A percentile compares a stretch with the other conserved stretches of the same genome.
Conservation (phyloP, 257 asterid species). For the Solanum corneliomulleri region DNA sequence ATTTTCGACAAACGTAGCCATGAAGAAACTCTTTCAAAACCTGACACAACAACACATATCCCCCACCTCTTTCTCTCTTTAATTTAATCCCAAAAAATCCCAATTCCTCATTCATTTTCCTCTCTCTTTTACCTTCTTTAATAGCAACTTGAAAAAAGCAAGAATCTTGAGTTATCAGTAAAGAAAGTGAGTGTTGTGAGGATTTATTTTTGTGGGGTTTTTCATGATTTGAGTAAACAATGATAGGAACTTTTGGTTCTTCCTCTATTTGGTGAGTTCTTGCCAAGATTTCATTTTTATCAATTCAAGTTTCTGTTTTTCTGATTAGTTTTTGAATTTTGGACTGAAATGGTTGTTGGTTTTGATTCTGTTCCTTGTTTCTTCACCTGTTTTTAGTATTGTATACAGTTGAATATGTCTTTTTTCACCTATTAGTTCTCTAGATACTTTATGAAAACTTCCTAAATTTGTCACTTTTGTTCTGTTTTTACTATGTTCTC, state of each 20-base stretch:
- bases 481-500: neutral
- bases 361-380: neutral
- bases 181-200: neutral
- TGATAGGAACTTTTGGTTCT: constrained; percentile 9
- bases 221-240: constrained; percentile 20
- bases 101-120: neutral
- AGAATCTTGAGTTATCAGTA: neutral
- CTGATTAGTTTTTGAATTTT: neutral
- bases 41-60: neutral
- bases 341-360: neutral
- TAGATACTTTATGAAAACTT: neutral
- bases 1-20: constrained; percentile 42
- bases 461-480: neutral
- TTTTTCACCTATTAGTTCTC: neutral
- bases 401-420: neutral
- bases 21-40: constrained; percentile 13
- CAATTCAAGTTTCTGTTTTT: neutral
- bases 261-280: constrained; percentile 29
- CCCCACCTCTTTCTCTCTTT: neutral
- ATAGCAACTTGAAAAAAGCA: neutral
- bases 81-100: neutral
- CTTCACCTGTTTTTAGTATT: neutral
- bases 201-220: constrained; percentile 11
- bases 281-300: neutral
- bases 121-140: neutral